Evolutionary conservation across 1,284 basidiomycete genomes (phyloP).

Genomic region (Papiliotrema fonsecae): DNA sequence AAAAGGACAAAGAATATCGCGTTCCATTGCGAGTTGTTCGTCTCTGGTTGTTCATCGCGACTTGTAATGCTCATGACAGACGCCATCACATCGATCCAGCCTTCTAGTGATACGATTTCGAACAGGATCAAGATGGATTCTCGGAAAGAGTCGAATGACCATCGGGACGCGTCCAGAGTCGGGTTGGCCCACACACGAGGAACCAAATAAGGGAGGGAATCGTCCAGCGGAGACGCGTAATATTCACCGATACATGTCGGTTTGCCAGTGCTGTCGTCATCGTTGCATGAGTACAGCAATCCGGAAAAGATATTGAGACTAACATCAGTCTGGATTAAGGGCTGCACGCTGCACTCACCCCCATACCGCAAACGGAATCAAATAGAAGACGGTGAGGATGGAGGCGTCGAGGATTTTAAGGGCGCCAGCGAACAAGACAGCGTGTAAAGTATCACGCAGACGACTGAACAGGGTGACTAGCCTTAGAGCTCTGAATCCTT

Average conservation of each 20-base stretch:
- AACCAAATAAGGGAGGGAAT: conserved; percentile 61
- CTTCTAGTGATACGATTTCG: conserved; percentile 93
- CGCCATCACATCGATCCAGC: conserved; percentile 90
- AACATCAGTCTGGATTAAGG: not conserved
- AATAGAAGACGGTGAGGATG: conserved; percentile 86
- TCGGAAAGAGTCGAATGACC: conserved; percentile 87
- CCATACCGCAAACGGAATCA: conserved; percentile 97
- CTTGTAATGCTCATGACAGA: conserved; percentile 77
- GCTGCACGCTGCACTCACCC: too few species aligned
- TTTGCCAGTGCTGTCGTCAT: conserved; percentile 57
- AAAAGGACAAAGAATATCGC: conserved; percentile 91
- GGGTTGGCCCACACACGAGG: conserved; percentile 90
- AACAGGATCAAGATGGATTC: conserved; percentile 86
- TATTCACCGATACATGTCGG: conserved; percentile 74
- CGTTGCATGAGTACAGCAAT: conserved; percentile 80
- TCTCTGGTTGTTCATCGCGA: conserved; percentile 61
- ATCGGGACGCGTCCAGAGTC: conserved; percentile 59
- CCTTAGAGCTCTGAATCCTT: conserved; percentile 82
- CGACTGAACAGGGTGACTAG: conserved; percentile 82
- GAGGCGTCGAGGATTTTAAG: conserved; percentile 84
- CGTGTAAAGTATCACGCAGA: conserved; percentile 86
- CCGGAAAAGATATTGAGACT: conserved; percentile 84
- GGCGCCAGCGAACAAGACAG: conserved; percentile 84
- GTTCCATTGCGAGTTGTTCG: conserved; percentile 70
- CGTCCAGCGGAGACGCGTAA: conserved; percentile 50